Percentiles rank a stretch among this genome's conserved stretches.
phyloP scores from a whole-genome alignment of 495 filamentous ascomycete species.

The Evansstolkia leycettana region DNA sequence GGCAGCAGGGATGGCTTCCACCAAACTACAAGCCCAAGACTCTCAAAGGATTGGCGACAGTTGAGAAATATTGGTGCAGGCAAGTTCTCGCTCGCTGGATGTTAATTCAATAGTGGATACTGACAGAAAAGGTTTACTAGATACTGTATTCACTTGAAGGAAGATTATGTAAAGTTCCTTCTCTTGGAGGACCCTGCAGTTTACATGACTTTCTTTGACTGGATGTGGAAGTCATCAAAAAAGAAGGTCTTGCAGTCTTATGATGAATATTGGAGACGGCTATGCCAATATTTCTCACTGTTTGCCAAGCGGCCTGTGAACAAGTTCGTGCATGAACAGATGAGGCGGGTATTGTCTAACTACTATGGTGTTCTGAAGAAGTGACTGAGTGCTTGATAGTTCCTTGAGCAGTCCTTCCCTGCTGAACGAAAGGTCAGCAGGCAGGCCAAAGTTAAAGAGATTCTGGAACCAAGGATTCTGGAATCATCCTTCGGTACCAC shows the following conservation, averaged over 20 bases:
- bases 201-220: slow-evolving; percentile 22
- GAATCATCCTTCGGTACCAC: slow-evolving; percentile 13
- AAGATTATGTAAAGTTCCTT: slow-evolving; percentile 17
- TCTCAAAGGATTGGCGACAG: slow-evolving; percentile 12
- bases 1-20: slow-evolving; percentile 16
- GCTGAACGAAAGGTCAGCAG: slow-evolving; percentile 6
- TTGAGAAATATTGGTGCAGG: slow-evolving; percentile 18
- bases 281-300: slow-evolving; percentile 16
- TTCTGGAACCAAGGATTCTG: slow-evolving; percentile 11
- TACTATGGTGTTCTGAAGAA: slow-evolving; percentile 1
- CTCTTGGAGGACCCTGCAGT: slow-evolving; percentile 14
- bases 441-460: slow-evolving; percentile 12
- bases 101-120: slow-evolving; percentile 3
- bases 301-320: slow-evolving; percentile 10
- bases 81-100: slow-evolving; percentile 4
- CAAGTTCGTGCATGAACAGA: slow-evolving; percentile 12
- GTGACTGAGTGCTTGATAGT: slow-evolving; percentile 9
- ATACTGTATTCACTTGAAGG: slow-evolving; percentile 17
- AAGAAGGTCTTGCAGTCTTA: slow-evolving; percentile 17
- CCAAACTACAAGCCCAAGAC: slow-evolving; percentile 19
- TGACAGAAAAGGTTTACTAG: slow-evolving; percentile 10
- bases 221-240: slow-evolving; percentile 15
- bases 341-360: slow-evolving; percentile 8
- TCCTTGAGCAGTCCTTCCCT: slow-evolving; percentile 6
- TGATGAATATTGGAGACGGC: slow-evolving; percentile 17